These are phyloP conservation scores for Leptographium radiaticola DNA, from an alignment of 2,329 filamentous ascomycete species.

Conservation along the genomic window DNA sequence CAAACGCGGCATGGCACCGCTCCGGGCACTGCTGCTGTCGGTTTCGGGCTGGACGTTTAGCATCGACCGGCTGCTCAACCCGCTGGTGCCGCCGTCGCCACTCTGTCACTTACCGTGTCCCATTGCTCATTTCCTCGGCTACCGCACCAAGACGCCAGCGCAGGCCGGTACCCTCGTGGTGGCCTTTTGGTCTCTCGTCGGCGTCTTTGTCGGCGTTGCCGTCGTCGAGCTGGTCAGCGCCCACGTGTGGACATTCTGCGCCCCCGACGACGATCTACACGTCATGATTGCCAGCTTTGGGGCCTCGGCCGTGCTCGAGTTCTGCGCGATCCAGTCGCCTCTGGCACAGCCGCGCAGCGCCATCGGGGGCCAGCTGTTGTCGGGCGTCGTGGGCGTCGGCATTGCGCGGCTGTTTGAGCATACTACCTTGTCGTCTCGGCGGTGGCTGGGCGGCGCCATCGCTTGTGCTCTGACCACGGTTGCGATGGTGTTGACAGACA, in stretches of 20 bases:
- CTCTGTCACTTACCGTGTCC: constrained; percentile 50
- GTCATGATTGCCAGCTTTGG: constrained; percentile 61
- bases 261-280: constrained; percentile 32
- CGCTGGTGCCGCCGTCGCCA: constrained; percentile 51
- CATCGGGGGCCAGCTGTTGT: constrained; percentile 52
- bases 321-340: constrained; percentile 57
- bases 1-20: neutral
- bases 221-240: constrained; percentile 44
- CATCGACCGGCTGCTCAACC: constrained; percentile 66
- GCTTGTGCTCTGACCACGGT: constrained; percentile 50
- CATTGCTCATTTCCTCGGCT: constrained; percentile 56
- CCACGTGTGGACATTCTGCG: constrained; percentile 39
- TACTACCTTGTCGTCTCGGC: constrained; percentile 28
- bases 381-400: constrained; percentile 45
- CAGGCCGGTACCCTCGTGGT: constrained; percentile 44
- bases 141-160: constrained; percentile 30
- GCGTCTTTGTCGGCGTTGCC: constrained; percentile 47
- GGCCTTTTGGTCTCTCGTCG: constrained; percentile 50
- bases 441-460: constrained; percentile 50
- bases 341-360: constrained; percentile 61
- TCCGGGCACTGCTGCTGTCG: neutral
- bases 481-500: constrained; percentile 57
- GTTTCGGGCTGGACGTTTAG: constrained; percentile 38
- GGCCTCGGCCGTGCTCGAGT: constrained; percentile 63
- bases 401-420: constrained; percentile 51